Percentiles rank a stretch among this genome's conserved stretches.
These are phyloP conservation scores for Echria macrotheca DNA, from an alignment of 495 filamentous ascomycete species.

Conservation along the genomic window DNA sequence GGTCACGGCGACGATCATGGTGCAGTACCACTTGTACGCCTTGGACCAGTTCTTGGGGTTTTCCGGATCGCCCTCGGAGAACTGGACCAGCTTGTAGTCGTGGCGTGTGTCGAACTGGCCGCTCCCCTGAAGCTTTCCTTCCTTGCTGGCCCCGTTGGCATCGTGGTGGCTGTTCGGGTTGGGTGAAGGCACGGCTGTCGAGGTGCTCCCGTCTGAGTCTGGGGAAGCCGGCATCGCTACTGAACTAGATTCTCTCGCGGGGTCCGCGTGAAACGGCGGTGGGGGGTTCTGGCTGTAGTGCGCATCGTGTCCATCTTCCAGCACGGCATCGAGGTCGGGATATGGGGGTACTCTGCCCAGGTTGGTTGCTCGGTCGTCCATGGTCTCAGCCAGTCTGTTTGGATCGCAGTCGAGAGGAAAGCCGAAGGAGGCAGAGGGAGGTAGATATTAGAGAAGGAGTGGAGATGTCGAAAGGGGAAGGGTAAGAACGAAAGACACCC, in stretches of 20 bases:
- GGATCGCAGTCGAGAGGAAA: no score
- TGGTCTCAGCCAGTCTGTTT: no score
- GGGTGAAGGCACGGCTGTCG: background rate
- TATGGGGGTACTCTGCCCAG: slow-evolving; percentile 1
- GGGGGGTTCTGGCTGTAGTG: background rate
- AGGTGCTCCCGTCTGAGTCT: background rate
- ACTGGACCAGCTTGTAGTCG: slow-evolving; percentile 67
- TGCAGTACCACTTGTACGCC: slow-evolving; percentile 60
- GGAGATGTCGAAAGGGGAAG: no score
- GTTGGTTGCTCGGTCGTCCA: background rate
- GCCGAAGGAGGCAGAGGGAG: no score
- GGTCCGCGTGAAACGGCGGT: background rate
- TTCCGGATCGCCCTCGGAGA: slow-evolving; percentile 57
- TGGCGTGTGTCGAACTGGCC: slow-evolving; percentile 9
- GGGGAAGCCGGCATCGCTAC: background rate
- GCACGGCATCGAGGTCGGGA: slow-evolving; percentile 3
- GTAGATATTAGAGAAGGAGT: no score
- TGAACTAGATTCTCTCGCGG: background rate
- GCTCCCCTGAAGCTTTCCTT: slow-evolving; percentile 14
- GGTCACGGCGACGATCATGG: slow-evolving; percentile 58
- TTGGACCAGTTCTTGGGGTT: slow-evolving; percentile 68
- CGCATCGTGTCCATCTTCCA: background rate
- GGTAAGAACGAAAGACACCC: no score
- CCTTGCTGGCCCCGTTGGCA: slow-evolving; percentile 6
- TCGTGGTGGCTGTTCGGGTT: background rate